Conservation (phyloP, 2,329 filamentous ascomycete genomes). For the Aspergillus flavus region DNA sequence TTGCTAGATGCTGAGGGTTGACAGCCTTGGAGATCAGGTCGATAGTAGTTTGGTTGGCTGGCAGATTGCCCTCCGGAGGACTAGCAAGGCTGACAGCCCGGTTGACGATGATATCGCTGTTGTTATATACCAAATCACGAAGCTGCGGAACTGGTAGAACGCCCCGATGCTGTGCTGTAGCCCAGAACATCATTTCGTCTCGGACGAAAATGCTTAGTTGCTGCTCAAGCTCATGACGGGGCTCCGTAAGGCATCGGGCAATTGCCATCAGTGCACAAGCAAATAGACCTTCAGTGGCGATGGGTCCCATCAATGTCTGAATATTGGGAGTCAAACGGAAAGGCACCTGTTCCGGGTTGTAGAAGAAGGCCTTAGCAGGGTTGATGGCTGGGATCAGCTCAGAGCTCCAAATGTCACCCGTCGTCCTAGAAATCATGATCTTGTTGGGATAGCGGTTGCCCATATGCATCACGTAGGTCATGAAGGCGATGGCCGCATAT, state of each 20-base stretch:
- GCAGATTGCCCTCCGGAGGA: slow-evolving; percentile 73
- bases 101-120: slow-evolving; percentile 90
- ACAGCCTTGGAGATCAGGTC: slow-evolving; percentile 91
- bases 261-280: slow-evolving; percentile 96
- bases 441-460: slow-evolving; percentile 94
- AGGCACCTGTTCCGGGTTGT: slow-evolving; percentile 92
- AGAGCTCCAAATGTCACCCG: slow-evolving; percentile 93
- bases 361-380: slow-evolving; percentile 80
- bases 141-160: slow-evolving; percentile 68
- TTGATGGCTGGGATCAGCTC: slow-evolving; percentile 93
- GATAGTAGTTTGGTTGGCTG: slow-evolving; percentile 95
- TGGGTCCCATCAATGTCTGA: slow-evolving; percentile 91
- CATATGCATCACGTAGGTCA: slow-evolving; percentile 98
- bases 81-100: slow-evolving; percentile 83
- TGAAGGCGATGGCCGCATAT: slow-evolving; percentile 90
- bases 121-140: slow-evolving; percentile 77
- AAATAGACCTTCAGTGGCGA: slow-evolving; percentile 95
- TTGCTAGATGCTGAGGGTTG: slow-evolving; percentile 83
- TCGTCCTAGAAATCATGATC: slow-evolving; percentile 83
- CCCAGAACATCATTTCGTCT: slow-evolving; percentile 98
- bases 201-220: slow-evolving; percentile 92
- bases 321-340: slow-evolving; percentile 97
- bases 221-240: slow-evolving; percentile 81
- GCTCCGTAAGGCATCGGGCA: slow-evolving; percentile 88
- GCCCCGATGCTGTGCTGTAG: slow-evolving; percentile 73